Percentiles rank a stretch among this genome's conserved stretches.
Conservation (phyloP, 2,329 filamentous ascomycete species). For the Exophiala bonariae region DNA sequence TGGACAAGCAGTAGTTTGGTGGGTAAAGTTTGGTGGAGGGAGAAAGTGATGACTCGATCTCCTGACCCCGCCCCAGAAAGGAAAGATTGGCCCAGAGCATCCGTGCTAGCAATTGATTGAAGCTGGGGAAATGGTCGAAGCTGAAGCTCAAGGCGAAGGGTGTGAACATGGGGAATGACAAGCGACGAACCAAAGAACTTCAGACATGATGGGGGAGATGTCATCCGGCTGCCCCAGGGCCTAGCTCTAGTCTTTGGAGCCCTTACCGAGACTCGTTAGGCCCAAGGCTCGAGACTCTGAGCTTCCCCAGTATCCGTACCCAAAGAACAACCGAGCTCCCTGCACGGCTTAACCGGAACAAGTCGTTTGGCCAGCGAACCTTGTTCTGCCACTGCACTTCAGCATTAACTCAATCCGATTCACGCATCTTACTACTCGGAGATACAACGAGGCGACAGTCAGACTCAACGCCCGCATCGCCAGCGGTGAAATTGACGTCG, state of each 20-base stretch:
- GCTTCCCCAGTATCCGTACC: too few species aligned
- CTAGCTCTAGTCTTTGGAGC: background rate
- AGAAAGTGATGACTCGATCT: background rate
- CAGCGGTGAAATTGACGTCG: too few species aligned
- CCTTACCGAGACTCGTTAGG: too few species aligned
- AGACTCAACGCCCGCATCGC: too few species aligned
- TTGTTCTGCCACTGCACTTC: too few species aligned
- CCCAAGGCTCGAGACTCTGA: too few species aligned
- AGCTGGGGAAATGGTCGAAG: background rate
- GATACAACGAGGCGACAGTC: too few species aligned
- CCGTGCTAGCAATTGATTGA: background rate
- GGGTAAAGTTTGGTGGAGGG: background rate
- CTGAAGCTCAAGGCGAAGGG: background rate
- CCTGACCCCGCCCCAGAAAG: background rate
- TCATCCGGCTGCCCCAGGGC: background rate
- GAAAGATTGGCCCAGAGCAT: background rate
- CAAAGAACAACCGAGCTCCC: too few species aligned
- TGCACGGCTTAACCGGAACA: too few species aligned
- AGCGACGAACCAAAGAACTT: background rate
- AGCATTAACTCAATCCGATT: too few species aligned
- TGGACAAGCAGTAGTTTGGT: background rate
- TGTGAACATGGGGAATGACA: background rate
- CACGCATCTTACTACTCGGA: too few species aligned
- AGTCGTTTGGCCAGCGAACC: too few species aligned
- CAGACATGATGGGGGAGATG: background rate